Evolutionary conservation across 805 yeast genomes (phyloP), one percentile per base, ranked within the genome.

Genomic region (Candida koratica): DNA sequence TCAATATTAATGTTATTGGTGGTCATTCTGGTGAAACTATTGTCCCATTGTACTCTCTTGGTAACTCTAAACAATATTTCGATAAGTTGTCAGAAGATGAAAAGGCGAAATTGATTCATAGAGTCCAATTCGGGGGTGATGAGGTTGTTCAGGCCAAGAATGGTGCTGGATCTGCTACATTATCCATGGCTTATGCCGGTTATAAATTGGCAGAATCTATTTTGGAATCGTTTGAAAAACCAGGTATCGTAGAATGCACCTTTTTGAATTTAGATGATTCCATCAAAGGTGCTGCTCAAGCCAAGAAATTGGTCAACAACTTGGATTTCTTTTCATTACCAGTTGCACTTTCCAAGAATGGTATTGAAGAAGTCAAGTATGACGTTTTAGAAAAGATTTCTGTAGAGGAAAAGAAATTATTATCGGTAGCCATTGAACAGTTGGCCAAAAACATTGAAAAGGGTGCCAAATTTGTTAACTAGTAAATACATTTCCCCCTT

Each of bases 21-120:
- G 97, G 97, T 36, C 97, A 88, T 71, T 85, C 95, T 20, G 96
- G 96, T 46, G 90, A 83, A 56, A 88, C 96, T 33, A 88, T 88
- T 55, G 93, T 88, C 27, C 97, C 97, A 37, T 71, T 88, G 48
- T 76, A 81, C 58, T 74, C 88, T 25, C 43, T 65, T 23, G 64
- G 69, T 30, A 41, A 49, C 39, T 53, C 71, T 36, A 55, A 52
- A 45, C 17, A 48, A 6, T 58, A 48, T 49, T 66, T 50, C 48
- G 52, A 56, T 33, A 64, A 64, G 45, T 64, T 67, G 60, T 68
- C 77, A 52, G 77, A 75, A 49, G 90, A 84, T 60, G 71, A 67
- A 42, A 69, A 73, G 60, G 77, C 77, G 52, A 75, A 75, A 43
- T 75, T 89, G 50, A 77, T 87, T 52, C 73, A 86, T 73, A 79